These are phyloP conservation scores for Mallotus japonicus DNA, from an alignment of 441 rosid genomes.

Conservation along the genomic window DNA sequence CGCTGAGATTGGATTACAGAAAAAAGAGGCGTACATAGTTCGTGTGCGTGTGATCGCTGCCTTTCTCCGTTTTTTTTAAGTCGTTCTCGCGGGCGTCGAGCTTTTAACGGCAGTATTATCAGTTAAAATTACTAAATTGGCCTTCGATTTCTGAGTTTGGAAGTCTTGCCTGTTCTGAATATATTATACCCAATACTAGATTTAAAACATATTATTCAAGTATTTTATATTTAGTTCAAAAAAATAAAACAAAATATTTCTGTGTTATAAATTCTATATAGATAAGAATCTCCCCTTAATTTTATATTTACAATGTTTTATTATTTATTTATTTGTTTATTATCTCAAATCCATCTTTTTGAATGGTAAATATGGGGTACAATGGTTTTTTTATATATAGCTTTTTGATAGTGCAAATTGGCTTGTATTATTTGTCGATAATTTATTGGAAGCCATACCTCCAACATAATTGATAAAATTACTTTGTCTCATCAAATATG, in stretches of 20 bases:
- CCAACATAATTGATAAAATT: too few species aligned
- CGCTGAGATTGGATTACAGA: not conserved
- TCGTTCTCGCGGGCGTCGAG: slow-evolving; percentile 25
- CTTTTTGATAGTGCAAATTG: not conserved
- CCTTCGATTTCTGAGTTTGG: not conserved
- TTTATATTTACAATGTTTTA: too few species aligned
- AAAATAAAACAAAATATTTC: too few species aligned
- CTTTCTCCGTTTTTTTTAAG: slow-evolving; percentile 3
- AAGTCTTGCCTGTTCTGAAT: too few species aligned
- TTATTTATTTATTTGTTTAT: too few species aligned
- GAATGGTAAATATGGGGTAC: not conserved
- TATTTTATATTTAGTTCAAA: too few species aligned
- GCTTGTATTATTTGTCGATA: not conserved
- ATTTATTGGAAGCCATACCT: not conserved
- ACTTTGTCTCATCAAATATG: not conserved
- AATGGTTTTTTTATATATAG: not conserved
- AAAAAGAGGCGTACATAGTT: slow-evolving; percentile 9
- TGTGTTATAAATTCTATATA: too few species aligned
- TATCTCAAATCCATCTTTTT: too few species aligned
- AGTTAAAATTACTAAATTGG: not conserved
- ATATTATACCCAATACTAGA: too few species aligned
- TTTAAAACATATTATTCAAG: too few species aligned
- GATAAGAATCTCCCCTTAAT: too few species aligned
- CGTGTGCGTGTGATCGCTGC: slow-evolving; percentile 33
- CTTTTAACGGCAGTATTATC: slow-evolving; percentile 7